Base-by-base conservation (phyloP, 352 stramenopile species). In the Phytopythium delawarense region DNA sequence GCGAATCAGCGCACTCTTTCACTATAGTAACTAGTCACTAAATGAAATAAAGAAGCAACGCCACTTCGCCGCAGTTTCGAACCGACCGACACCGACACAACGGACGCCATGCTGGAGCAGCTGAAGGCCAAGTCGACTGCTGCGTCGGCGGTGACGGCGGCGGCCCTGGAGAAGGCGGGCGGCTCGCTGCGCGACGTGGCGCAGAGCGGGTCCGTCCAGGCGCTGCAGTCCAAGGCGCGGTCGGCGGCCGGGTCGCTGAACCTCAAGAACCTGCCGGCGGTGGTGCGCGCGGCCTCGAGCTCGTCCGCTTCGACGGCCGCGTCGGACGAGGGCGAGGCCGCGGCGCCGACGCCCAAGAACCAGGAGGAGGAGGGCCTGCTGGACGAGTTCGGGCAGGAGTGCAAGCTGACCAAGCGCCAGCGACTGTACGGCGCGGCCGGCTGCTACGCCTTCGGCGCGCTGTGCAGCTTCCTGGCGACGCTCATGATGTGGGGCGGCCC, bases 401-500 rank as follows among this genome's bases (percentile, higher is more conserved):
- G 82, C 64, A 82, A 88, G 9, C 82, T 94, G 59, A 88, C 81
- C 3, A 92, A 92, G 53, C 81, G 82, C 54, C 83, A 94, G 65
- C 72, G 85, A 39, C 81, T 92, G 18, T 89, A 92, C 65, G 85
- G 79, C 28, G 82, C 83, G 4, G 53, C 89, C 11, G 77, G 74
- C 46, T 92, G 81, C 74, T 94, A 94, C 65, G 52, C 72, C 12
- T 85, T 89, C 55, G 84, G 85, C 39, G 74, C 80, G 8, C 58
- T 94, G 35, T 92, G 83, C 63, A 79, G 80, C 48, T 89, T 94
- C 62, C 50, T 94, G 40, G 86, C 84, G 20, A 92, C 84, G 61
- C 62, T 92, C 23, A 87, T 94, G 75, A 76, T 92, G 78, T 92
- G 81, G 81, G 83, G 82, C 32, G 84, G 84, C 1, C 79, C 84